Percentiles rank a stretch among this genome's conserved stretches.
Conservation (phyloP, 352 stramenopile genomes). For the Phytophthora aleatoria region DNA sequence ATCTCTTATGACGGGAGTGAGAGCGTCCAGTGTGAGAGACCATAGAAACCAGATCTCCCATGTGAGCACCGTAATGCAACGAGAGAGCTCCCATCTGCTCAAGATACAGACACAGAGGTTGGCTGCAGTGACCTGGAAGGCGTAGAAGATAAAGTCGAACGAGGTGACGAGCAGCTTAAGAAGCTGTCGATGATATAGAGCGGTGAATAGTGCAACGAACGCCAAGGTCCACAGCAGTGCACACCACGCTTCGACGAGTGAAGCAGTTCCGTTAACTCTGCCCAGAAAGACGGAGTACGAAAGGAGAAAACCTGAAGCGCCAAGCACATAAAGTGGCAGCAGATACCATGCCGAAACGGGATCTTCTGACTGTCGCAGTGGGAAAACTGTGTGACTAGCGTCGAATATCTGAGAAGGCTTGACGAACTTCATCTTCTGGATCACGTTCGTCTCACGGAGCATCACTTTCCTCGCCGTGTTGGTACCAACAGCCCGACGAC, state of each 20-base stretch:
- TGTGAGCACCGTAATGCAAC: constrained; percentile 10
- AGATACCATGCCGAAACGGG: no score
- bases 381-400: no score
- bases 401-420: no score
- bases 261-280: no score
- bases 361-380: no score
- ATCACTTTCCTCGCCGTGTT: no score
- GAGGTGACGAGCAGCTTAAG: constrained; percentile 35
- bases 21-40: constrained; percentile 34
- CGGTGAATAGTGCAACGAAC: constrained; percentile 22
- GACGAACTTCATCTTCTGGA: no score
- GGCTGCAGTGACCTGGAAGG: constrained; percentile 28
- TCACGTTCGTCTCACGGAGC: no score
- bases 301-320: no score
- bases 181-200: constrained; percentile 36
- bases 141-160: constrained; percentile 51
- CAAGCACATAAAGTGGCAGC: no score
- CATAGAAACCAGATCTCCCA: constrained; percentile 33
- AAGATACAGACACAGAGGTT: constrained; percentile 35
- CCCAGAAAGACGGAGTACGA: no score
- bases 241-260: neutral
- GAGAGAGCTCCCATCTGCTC: constrained; percentile 11
- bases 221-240: constrained; percentile 9
- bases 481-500: no score
- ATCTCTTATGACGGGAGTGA: constrained; percentile 34